Conservation (phyloP, 1,139 yeast genomes). For the Geotrichum aggregatum region DNA sequence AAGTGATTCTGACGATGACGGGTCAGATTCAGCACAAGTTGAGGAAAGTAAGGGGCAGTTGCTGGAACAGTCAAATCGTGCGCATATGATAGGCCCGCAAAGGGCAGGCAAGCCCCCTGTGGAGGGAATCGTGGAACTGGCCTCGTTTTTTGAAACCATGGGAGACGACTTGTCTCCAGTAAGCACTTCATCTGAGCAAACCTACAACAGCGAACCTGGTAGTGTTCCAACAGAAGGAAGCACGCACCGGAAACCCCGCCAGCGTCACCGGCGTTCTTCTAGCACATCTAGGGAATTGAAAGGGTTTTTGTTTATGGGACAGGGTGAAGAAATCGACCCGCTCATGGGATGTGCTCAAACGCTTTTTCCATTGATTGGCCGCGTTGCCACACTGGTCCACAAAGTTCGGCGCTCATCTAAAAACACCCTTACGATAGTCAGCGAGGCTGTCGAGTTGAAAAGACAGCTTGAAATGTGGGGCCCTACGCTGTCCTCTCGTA, state of each 20-base stretch:
- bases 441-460: constrained; percentile 53
- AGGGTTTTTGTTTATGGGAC: constrained; percentile 20
- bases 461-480: constrained; percentile 51
- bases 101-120: neutral
- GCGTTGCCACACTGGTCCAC: constrained; percentile 54
- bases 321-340: constrained; percentile 51
- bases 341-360: constrained; percentile 63
- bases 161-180: constrained; percentile 13
- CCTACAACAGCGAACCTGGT: neutral
- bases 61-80: constrained; percentile 1
- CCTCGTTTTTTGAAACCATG: constrained; percentile 13
- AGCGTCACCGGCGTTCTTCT: constrained; percentile 3
- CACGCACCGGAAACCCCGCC: neutral
- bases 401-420: constrained; percentile 44
- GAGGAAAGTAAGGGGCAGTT: neutral
- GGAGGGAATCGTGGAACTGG: constrained; percentile 17
- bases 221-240: neutral
- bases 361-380: constrained; percentile 58
- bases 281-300: constrained; percentile 5
- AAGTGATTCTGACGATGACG: constrained; percentile 28
- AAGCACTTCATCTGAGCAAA: neutral
- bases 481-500: constrained; percentile 44
- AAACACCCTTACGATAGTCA: constrained; percentile 48
- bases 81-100: constrained; percentile 1
- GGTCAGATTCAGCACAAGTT: constrained; percentile 14